A percentile compares a stretch with the other conserved stretches of the same genome.
Conservation (phyloP, 2,329 filamentous ascomycete species). For the Penicillium sp. region DNA sequence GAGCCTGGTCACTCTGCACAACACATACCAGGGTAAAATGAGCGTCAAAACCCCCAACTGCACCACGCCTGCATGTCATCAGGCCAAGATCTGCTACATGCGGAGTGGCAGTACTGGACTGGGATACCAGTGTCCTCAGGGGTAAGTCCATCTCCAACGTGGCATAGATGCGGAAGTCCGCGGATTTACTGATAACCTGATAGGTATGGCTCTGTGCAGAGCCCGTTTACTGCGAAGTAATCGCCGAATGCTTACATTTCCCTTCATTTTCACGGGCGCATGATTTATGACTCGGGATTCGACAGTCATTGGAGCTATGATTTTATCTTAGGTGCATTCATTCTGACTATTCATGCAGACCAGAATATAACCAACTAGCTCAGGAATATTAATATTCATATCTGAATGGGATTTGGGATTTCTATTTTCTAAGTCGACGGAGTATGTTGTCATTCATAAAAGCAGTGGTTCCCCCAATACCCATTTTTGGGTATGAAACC, state of each 20-base stretch:
- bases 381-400: too few relatives aligned
- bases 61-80: constrained; percentile 47
- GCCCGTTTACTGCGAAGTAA: constrained; percentile 24
- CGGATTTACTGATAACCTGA: constrained; percentile 4
- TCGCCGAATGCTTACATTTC: neutral
- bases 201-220: constrained; percentile 41
- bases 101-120: constrained; percentile 50
- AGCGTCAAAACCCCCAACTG: constrained; percentile 50
- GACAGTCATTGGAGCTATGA: too few relatives aligned
- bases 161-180: neutral
- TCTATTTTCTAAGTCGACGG: too few relatives aligned
- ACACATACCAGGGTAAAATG: constrained; percentile 49
- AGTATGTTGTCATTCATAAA: too few relatives aligned
- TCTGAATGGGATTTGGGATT: too few relatives aligned
- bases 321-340: too few relatives aligned
- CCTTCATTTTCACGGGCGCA: too few relatives aligned
- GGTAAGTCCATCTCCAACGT: constrained; percentile 29
- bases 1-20: constrained; percentile 47
- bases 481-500: too few relatives aligned
- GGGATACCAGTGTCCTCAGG: constrained; percentile 49
- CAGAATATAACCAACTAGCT: too few relatives aligned
- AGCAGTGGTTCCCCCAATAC: too few relatives aligned
- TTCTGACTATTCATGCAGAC: too few relatives aligned
- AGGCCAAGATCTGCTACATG: constrained; percentile 56
- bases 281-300: too few relatives aligned